Conservation (phyloP, 176 grass and related monocot species). For the Raddia distichophylla region DNA sequence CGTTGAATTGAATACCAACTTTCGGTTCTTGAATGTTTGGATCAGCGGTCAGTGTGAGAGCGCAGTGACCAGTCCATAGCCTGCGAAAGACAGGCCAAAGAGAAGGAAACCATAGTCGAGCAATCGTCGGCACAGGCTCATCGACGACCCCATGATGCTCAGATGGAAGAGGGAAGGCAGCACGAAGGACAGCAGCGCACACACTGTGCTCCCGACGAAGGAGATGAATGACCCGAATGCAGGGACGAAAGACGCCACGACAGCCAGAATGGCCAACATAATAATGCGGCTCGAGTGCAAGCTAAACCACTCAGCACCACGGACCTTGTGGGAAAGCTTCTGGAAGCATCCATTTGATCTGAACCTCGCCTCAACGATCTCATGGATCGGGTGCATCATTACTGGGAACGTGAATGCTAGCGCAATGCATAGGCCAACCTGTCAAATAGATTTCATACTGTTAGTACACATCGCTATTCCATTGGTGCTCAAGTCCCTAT, state of each 20-base stretch:
- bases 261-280: slow-evolving; percentile 41
- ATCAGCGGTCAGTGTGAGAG: slow-evolving; percentile 23
- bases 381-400: slow-evolving; percentile 94
- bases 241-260: slow-evolving; percentile 77
- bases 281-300: slow-evolving; percentile 64
- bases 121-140: slow-evolving; percentile 44
- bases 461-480: neutral
- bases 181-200: slow-evolving; percentile 78
- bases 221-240: slow-evolving; percentile 78
- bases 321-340: slow-evolving; percentile 45
- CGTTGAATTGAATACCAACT: neutral
- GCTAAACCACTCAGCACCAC: slow-evolving; percentile 36
- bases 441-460: slow-evolving; percentile 31
- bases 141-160: slow-evolving; percentile 60
- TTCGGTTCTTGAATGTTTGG: neutral
- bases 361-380: slow-evolving; percentile 72
- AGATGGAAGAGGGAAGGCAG: slow-evolving; percentile 76
- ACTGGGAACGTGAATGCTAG: slow-evolving; percentile 87
- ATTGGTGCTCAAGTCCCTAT: neutral
- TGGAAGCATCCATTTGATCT: slow-evolving; percentile 57
- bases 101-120: slow-evolving; percentile 68
- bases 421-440: slow-evolving; percentile 87
- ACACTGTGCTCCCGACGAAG: slow-evolving; percentile 89
- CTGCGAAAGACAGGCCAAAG: slow-evolving; percentile 63
- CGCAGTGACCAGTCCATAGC: slow-evolving; percentile 52